These are phyloP conservation scores for Boletales sp. DNA, from an alignment of 768 basidiomycete genomes.

Conservation along the genomic window DNA sequence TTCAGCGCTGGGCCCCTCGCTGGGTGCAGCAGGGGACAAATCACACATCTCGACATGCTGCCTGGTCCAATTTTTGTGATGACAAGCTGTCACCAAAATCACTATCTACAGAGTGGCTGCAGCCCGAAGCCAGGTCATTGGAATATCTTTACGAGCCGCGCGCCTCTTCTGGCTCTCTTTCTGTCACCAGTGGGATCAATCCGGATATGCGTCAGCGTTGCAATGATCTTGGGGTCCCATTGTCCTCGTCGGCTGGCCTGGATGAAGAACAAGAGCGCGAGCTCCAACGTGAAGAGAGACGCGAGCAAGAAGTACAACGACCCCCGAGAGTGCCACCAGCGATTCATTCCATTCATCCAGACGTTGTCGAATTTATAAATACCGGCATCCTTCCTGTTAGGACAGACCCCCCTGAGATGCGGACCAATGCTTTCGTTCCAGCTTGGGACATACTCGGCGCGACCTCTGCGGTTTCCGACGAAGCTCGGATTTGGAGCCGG, in stretches of 20 bases:
- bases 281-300: slow-evolving; percentile 38
- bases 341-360: neutral
- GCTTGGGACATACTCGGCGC: neutral
- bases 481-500: slow-evolving; percentile 1
- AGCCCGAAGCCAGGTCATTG: slow-evolving; percentile 37
- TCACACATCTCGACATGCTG: slow-evolving; percentile 25
- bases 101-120: slow-evolving; percentile 32
- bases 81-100: slow-evolving; percentile 1
- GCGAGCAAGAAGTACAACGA: slow-evolving; percentile 31
- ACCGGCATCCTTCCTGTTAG: neutral
- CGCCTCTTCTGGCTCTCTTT: neutral
- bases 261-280: slow-evolving; percentile 48
- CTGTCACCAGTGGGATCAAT: neutral
- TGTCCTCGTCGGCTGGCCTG: slow-evolving; percentile 18
- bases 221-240: slow-evolving; percentile 23
- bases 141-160: slow-evolving; percentile 30
- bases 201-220: slow-evolving; percentile 25
- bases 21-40: slow-evolving; percentile 45
- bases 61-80: slow-evolving; percentile 16
- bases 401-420: neutral
- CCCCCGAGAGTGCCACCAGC: neutral
- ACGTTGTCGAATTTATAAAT: neutral
- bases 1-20: slow-evolving; percentile 35
- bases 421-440: neutral
- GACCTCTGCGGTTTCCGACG: neutral